Evolutionary conservation across 2,329 filamentous ascomycete genomes (phyloP).

Genomic region (Hypoxylon sp.): DNA sequence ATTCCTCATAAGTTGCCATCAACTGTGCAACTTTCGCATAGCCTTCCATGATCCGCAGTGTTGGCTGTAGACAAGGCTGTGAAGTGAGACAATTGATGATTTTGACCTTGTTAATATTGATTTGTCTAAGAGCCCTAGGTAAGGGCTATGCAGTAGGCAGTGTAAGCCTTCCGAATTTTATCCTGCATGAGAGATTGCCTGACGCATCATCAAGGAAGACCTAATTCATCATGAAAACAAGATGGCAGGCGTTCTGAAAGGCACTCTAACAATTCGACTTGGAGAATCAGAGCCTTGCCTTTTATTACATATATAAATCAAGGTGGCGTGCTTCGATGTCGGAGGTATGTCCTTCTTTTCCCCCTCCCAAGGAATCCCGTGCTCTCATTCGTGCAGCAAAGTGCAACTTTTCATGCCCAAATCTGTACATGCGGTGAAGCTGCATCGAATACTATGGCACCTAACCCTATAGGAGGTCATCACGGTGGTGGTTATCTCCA

Average conservation of each 20-base stretch:
- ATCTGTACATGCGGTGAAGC: conserved; percentile 7
- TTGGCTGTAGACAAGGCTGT: neutral
- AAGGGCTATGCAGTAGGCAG: conserved; percentile 1
- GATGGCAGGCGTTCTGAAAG: conserved; percentile 4
- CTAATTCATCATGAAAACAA: neutral
- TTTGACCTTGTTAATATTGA: neutral
- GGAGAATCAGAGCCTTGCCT: neutral
- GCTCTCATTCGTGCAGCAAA: conserved; percentile 9
- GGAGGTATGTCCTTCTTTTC: neutral
- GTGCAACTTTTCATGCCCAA: conserved; percentile 7
- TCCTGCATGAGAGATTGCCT: neutral
- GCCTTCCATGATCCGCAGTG: conserved; percentile 2
- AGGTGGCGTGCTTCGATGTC: neutral
- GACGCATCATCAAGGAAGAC: neutral
- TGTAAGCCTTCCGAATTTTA: conserved; percentile 1
- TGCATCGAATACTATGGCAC: conserved; percentile 5
- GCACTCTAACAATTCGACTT: neutral
- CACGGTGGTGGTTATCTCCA: neutral
- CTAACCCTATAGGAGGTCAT: conserved; percentile 7
- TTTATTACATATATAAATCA: neutral
- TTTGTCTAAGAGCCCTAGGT: neutral
- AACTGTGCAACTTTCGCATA: conserved; percentile 21
- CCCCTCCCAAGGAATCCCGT: neutral
- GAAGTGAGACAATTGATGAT: neutral
- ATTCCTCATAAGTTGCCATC: conserved; percentile 8